Conservation (phyloP, 768 basidiomycete species). For the Amanita subjunquillea region DNA sequence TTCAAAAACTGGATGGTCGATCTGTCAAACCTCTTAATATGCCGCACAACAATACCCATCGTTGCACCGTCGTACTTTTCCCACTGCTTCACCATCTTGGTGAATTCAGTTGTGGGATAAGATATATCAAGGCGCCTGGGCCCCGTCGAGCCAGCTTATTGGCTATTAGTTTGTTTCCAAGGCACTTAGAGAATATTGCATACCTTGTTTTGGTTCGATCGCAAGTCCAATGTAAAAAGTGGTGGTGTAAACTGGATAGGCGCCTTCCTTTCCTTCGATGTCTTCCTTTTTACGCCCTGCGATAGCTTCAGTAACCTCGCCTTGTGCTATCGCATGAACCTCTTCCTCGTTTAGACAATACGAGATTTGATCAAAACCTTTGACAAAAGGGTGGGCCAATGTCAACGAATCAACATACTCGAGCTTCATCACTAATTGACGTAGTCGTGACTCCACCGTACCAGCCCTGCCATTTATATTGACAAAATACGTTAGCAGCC, state of each 20-base stretch:
- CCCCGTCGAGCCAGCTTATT: slow-evolving; percentile 62
- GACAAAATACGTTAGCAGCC: neutral
- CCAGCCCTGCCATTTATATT: slow-evolving; percentile 45
- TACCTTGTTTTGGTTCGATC: slow-evolving; percentile 87
- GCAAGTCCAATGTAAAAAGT: slow-evolving; percentile 94
- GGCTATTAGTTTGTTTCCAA: slow-evolving; percentile 3
- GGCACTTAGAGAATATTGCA: slow-evolving; percentile 17
- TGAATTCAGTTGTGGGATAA: slow-evolving; percentile 93
- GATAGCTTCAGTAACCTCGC: slow-evolving; percentile 69
- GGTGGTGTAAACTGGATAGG: slow-evolving; percentile 83
- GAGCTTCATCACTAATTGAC: slow-evolving; percentile 95
- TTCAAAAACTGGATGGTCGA: slow-evolving; percentile 1
- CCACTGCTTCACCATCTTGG: slow-evolving; percentile 90
- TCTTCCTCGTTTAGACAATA: slow-evolving; percentile 84
- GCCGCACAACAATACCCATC: slow-evolving; percentile 92
- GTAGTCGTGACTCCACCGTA: slow-evolving; percentile 95
- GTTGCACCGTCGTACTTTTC: slow-evolving; percentile 85
- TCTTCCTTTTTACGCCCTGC: slow-evolving; percentile 70
- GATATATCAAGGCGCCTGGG: slow-evolving; percentile 90
- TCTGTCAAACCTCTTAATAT: slow-evolving; percentile 72
- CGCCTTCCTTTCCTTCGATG: slow-evolving; percentile 64
- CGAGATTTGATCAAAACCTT: slow-evolving; percentile 82
- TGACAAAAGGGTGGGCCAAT: slow-evolving; percentile 91
- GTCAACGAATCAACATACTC: slow-evolving; percentile 90
- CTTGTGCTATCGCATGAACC: slow-evolving; percentile 79